phyloP scores from a whole-genome alignment of 2,329 filamentous ascomycete species.

The Fusarium oxysporum region DNA sequence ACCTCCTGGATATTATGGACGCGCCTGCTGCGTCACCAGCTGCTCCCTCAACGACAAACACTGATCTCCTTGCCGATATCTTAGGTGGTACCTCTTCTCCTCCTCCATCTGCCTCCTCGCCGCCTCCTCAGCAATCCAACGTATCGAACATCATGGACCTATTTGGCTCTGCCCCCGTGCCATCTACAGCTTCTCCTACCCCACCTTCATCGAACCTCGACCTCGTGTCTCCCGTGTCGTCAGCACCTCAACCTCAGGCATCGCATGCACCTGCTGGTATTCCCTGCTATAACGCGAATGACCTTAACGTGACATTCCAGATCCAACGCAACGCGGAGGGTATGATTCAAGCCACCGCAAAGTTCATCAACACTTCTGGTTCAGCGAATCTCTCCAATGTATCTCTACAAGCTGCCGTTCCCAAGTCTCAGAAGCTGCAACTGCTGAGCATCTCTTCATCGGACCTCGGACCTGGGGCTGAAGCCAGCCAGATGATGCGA shows the following conservation, averaged over 20 bases:
- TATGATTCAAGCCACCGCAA: slow-evolving; percentile 82
- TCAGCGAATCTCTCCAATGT: slow-evolving; percentile 77
- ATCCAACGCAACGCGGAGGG: slow-evolving; percentile 85
- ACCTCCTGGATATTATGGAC: slow-evolving; percentile 93
- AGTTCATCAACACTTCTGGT: slow-evolving; percentile 82
- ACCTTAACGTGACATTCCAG: slow-evolving; percentile 82
- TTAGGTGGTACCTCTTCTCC: slow-evolving; percentile 77
- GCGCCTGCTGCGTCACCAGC: slow-evolving; percentile 66
- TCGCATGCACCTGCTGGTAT: slow-evolving; percentile 65
- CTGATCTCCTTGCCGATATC: slow-evolving; percentile 91
- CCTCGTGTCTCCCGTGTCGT: slow-evolving; percentile 61
- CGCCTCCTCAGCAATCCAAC: slow-evolving; percentile 67
- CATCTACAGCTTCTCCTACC: slow-evolving; percentile 48
- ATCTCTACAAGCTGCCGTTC: slow-evolving; percentile 92
- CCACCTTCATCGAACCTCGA: slow-evolving; percentile 60
- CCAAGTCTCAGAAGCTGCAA: slow-evolving; percentile 95
- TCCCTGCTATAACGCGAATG: slow-evolving; percentile 87
- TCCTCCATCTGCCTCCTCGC: slow-evolving; percentile 52
- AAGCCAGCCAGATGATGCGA: slow-evolving; percentile 92
- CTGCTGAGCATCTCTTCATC: slow-evolving; percentile 87
- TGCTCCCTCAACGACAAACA: slow-evolving; percentile 73
- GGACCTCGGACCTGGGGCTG: slow-evolving; percentile 79
- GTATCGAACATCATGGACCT: slow-evolving; percentile 89
- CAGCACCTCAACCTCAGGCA: slow-evolving; percentile 52
- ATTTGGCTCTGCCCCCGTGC: slow-evolving; percentile 67